Evolutionary conservation across 2,329 filamentous ascomycete genomes (phyloP).

Genomic region (Arthrobotrys pseudoclavata): DNA sequence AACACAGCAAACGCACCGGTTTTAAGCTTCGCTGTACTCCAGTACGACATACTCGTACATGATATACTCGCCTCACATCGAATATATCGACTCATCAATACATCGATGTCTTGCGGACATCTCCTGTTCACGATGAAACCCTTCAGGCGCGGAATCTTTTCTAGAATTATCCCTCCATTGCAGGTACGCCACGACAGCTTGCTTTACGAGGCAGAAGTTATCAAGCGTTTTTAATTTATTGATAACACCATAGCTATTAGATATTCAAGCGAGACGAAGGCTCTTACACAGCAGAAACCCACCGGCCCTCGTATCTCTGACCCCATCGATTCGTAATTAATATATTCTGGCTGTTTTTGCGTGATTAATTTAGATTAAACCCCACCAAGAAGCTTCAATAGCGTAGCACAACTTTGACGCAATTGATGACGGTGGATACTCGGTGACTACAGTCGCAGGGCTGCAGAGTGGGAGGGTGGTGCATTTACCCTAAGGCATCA

Average conservation of each 20-base stretch:
- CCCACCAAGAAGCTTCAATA: background rate
- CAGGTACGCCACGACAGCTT: conserved; percentile 31
- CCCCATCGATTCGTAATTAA: conserved; percentile 13
- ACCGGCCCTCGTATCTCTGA: conserved; percentile 16
- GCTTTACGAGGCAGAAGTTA: background rate
- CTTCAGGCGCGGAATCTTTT: background rate
- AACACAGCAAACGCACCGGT: conserved; percentile 42
- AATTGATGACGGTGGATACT: conserved; percentile 21
- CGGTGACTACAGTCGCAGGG: conserved; percentile 31
- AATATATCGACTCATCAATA: conserved; percentile 18
- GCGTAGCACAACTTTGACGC: conserved; percentile 21
- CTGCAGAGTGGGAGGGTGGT: conserved; percentile 27
- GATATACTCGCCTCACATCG: conserved; percentile 14
- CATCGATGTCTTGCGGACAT: conserved; percentile 14
- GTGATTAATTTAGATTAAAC: conserved; percentile 40
- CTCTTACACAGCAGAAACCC: conserved; percentile 13
- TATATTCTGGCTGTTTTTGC: conserved; percentile 28
- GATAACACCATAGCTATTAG: background rate
- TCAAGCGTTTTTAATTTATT: conserved; percentile 1
- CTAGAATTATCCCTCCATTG: conserved; percentile 14
- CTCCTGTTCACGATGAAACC: background rate
- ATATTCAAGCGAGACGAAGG: conserved; percentile 2
- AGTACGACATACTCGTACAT: background rate
- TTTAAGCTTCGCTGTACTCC: conserved; percentile 8
- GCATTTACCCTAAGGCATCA: conserved; percentile 25